Evolutionary conservation across 2,329 filamentous ascomycete genomes (phyloP), one percentile per base, ranked within the genome.

Genomic region (Fusarium pininemorale): DNA sequence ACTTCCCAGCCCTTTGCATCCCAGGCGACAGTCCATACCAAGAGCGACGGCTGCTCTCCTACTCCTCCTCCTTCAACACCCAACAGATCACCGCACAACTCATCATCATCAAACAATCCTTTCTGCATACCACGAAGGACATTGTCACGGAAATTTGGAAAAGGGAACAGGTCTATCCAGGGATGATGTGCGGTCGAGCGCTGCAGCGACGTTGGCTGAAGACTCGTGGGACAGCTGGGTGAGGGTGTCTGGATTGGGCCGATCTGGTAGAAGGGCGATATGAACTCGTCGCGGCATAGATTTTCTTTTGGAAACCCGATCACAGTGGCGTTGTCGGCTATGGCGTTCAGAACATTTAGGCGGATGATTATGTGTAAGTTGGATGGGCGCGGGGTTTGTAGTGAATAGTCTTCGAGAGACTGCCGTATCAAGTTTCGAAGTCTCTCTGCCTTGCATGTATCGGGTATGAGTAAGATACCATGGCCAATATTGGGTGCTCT

Each of bases 401-500:
- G 24, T 26, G 35, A 54, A 39, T 39, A 38, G 18, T 39, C 32
- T 22, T 39, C 18, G 3, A 54, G 51, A 26, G 24, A 37, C n/a
- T 39, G n/a, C n/a, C 13, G 9, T 12, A 28, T 54, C 35, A 54
- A 22, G 32, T 38, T 13, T 38, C 35, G 24, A 16, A 54, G 51
- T 39, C 51, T 35, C 32, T 39, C 51, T 3, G 51, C 51, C 14
- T 54, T 7, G 0, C 3, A 16, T 16, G 3, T 15, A 39, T 39
- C 14, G 24, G 35, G 20, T 28, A 39, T 28, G 3, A 54, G 51
- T 22, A 54, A n/a, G 13, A 54, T 9, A 5, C 35, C 24, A 16
- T n/a, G 20, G 3, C 35, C 35, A 28, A n/a, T 26, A 0, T 0
- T 2, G 14, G 7, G 18, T 12, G 0, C 6, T 24, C 2, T 3